Base-by-base conservation (phyloP, 1,284 basidiomycete genomes). In the Somion occarium region DNA sequence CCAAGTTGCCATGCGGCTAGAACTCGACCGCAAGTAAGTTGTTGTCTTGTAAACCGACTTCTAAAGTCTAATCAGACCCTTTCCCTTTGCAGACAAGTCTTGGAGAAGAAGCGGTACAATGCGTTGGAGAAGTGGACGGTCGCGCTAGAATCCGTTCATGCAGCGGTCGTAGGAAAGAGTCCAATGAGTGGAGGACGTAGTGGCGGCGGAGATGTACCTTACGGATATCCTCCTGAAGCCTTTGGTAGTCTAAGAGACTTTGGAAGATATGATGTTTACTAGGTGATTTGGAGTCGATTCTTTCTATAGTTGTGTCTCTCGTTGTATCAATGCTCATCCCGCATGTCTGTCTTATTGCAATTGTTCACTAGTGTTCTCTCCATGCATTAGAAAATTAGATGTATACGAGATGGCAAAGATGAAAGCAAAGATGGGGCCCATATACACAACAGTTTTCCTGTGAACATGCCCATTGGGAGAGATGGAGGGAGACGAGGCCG, bases 1-100 rank as follows among this genome's bases (percentile, higher is more conserved):
- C 67, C 94, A 98, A 70, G 93, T 97, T 30, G 84, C 89, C 19
- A 93, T 94, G 74, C 79, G 90, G 49, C 77, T 99, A 13, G 91
- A 98, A 61, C 76, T 99, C 22, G 91, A 97, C 61, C 75, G 83
- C 63, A 85, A 92, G 91, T 94, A 61, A 56, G 89, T n/a, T n/a
- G n/a, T n/a, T 74, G 25, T 25, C 20, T 27, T 19, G n/a, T n/a
- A n/a, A n/a, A n/a, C n/a, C n/a, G n/a, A n/a, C n/a, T n/a, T n/a
- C n/a, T n/a, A n/a, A n/a, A n/a, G n/a, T n/a, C n/a, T n/a, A n/a
- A n/a, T n/a, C n/a, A 12, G 39, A 24, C 22, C 22, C 5, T 22
- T 44, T 18, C 46, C n/a, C n/a, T n/a, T 38, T 49, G 20, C 61
- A 95, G 93, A 59, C 85, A 91, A 75, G 85, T 81, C 57, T 74